Evolutionary conservation across 129 eudicot genomes (phyloP), one percentile per base, ranked within the genome.

Genomic region (Lactuca saligna): DNA sequence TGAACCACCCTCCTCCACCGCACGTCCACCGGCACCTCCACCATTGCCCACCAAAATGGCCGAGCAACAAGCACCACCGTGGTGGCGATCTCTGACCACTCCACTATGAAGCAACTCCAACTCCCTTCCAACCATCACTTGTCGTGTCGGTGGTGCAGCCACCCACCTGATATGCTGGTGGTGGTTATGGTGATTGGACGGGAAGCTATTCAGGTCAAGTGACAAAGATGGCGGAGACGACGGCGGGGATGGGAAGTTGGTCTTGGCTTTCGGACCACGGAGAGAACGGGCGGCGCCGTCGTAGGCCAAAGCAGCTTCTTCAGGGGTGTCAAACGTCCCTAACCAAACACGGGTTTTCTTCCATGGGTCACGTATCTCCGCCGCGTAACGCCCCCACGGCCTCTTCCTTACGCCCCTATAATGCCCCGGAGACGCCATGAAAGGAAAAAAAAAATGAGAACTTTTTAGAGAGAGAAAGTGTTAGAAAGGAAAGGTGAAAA

Each of bases 221-320:
- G 95, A 61, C 31, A 76, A 35, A 0, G 80, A 59, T n/a, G 80
- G 63, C 11, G 73, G 67, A 31, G 89, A 80, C 38, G 85, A 76
- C 31, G 79, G 66, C 33, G 90, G 88, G 35, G 81, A 79, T 9
- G 78, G 89, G 70, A 88, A 88, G 84, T 91, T 91, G 72, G 96
- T 88, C 37, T 82, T 88, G 61, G 97, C 97, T 68, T 88, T 88
- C 15, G 85, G 71, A 17, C 97, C 97, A 34, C 96, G 85, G 65
- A 91, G 93, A 25, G 90, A 79, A 53, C 97, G 77, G 69, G 97
- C 97, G 71, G 97, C 97, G 76, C 89, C 90, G 77, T 91, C 97
- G 74, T 91, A 91, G 37, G 97, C 97, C 6, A 91, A 31, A 8
- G 97, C 93, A 14, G 97, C 97, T 74, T 91, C 92, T 69, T 91